Evolutionary conservation across 345 rosid genomes (phyloP).

Genomic region (Gossypium raimondii): DNA sequence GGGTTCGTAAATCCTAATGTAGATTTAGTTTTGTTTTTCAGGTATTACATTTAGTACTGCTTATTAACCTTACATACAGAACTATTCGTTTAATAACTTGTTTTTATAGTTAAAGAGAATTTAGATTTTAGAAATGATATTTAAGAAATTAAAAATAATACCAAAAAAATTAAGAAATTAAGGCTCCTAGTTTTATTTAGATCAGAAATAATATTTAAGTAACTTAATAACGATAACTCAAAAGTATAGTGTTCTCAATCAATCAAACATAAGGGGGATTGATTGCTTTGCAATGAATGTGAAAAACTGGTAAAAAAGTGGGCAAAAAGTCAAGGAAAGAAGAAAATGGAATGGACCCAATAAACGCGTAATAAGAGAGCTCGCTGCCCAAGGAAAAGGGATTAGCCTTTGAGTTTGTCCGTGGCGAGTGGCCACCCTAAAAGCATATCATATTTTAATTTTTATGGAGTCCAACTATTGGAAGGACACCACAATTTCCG

Average conservation of each 20-base stretch:
- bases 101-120: no score
- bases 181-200: no score
- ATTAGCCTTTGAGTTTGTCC: not conserved
- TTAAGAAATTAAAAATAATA: no score
- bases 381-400: conserved; percentile 16
- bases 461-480: conserved; percentile 1
- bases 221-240: no score
- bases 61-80: no score
- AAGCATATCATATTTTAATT: not conserved
- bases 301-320: not conserved
- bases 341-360: not conserved
- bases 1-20: conserved; percentile 4
- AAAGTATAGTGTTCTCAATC: not conserved
- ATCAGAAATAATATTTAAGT: no score
- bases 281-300: not conserved
- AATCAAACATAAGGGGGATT: not conserved
- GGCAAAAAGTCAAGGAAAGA: not conserved
- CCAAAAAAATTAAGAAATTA: no score
- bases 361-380: conserved; percentile 14
- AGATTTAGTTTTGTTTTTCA: no score
- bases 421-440: not conserved
- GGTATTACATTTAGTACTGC: no score
- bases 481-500: not conserved
- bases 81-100: no score
- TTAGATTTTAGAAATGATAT: no score